These are phyloP conservation scores for Sporothrix dimorphospora DNA, from an alignment of 2,329 filamentous ascomycete species.

Conservation along the genomic window DNA sequence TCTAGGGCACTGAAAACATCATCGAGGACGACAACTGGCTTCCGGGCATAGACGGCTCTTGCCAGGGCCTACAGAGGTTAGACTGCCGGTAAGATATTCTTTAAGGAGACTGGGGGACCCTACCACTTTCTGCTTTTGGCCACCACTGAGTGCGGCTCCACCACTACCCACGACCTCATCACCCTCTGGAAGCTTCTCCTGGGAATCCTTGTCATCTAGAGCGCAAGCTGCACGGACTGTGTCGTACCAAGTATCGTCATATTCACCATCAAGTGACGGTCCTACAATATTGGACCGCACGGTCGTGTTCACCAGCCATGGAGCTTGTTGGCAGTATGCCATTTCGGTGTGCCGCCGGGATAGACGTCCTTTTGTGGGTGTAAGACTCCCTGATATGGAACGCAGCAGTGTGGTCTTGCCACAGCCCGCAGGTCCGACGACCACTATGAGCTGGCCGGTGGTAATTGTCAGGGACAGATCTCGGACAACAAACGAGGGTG, in stretches of 20 bases:
- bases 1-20: conserved; percentile 44
- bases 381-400: neutral
- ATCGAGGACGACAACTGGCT: conserved; percentile 41
- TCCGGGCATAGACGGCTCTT: conserved; percentile 40
- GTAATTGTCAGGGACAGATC: neutral
- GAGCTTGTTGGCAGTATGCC: conserved; percentile 12
- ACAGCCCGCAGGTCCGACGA: neutral
- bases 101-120: too few relatives aligned
- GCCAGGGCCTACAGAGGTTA: conserved; percentile 40
- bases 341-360: neutral
- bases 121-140: conserved; percentile 12
- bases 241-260: neutral
- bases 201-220: neutral
- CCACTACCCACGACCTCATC: neutral
- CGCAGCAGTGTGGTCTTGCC: conserved; percentile 4
- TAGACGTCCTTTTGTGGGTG: neutral
- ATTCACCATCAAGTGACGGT: neutral
- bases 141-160: neutral
- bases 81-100: too few relatives aligned
- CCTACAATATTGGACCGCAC: conserved; percentile 7
- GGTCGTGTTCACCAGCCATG: conserved; percentile 16
- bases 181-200: conserved; percentile 1
- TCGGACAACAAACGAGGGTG: neutral
- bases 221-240: neutral
- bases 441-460: neutral